A percentile compares a stretch with the other conserved stretches of the same genome.
phyloP scores from a whole-genome alignment of 2,329 filamentous ascomycete genomes.

The Eutypella sp. region DNA sequence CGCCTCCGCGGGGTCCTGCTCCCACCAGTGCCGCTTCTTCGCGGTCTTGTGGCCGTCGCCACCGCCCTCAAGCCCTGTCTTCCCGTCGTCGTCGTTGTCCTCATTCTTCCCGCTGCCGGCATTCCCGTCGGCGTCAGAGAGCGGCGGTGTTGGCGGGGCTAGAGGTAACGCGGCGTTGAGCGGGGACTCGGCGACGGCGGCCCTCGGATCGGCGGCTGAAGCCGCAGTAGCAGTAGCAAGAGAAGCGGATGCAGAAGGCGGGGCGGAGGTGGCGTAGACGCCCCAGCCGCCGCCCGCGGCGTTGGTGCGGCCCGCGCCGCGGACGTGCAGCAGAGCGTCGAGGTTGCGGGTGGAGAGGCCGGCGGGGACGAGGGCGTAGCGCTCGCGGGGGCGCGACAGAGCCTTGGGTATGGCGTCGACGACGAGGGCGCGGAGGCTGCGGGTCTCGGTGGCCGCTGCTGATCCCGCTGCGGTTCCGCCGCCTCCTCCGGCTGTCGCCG shows the following conservation, averaged over 20 bases:
- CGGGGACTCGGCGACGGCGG: conserved; percentile 43
- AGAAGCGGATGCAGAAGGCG: not conserved
- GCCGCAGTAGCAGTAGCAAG: conserved; percentile 13
- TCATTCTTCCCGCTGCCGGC: not conserved
- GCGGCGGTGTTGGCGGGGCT: conserved; percentile 42
- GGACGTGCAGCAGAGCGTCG: conserved; percentile 61
- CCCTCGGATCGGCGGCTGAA: conserved; percentile 36
- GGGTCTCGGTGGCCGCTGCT: conserved; percentile 45
- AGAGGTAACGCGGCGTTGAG: conserved; percentile 41
- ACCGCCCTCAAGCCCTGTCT: conserved; percentile 9
- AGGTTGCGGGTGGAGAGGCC: conserved; percentile 68
- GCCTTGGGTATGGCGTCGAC: conserved; percentile 79
- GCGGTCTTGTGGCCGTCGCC: conserved; percentile 1
- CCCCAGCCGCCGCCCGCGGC: conserved; percentile 73
- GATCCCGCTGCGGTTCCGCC: conserved; percentile 29
- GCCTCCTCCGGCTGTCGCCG: conserved; percentile 25
- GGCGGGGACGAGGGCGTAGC: conserved; percentile 65
- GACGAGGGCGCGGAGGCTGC: conserved; percentile 58
- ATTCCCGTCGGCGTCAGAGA: conserved; percentile 34
- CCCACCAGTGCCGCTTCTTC: conserved; percentile 21
- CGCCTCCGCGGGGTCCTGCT: conserved; percentile 18
- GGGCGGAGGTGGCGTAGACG: conserved; percentile 52
- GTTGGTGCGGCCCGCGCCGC: conserved; percentile 66
- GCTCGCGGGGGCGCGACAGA: conserved; percentile 66
- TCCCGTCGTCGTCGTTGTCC: conserved; percentile 11